Evolutionary conservation across 768 basidiomycete species (phyloP).

Genomic region (Galerina marginata): DNA sequence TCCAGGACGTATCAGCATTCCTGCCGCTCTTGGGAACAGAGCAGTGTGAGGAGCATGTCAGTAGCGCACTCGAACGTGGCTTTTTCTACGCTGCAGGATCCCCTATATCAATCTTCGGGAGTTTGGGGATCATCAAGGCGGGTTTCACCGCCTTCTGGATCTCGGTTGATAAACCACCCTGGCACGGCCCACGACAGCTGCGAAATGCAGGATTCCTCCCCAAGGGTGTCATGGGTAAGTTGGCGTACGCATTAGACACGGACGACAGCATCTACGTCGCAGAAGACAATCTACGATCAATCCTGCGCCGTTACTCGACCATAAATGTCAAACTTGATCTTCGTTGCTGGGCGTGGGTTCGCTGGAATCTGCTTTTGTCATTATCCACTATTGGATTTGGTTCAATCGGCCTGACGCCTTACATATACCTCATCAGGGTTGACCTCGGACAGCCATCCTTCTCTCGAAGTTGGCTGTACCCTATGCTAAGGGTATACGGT

Average conservation of each 20-base stretch:
- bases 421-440: not conserved
- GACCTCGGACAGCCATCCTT: not conserved
- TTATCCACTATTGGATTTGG: not conserved
- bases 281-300: not conserved
- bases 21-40: not conserved
- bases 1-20: not conserved
- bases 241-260: not conserved
- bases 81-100: not conserved
- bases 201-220: not conserved
- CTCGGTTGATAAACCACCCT: not conserved
- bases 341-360: not conserved
- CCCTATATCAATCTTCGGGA: not conserved
- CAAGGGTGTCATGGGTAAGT: not conserved
- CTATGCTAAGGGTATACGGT: not conserved
- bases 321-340: not conserved
- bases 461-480: not conserved
- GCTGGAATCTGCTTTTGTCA: not conserved
- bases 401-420: not conserved
- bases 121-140: no score
- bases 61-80: not conserved
- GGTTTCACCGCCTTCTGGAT: not conserved
- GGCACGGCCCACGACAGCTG: not conserved
- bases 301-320: not conserved
- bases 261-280: conserved; percentile 1
- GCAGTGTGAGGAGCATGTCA: conserved; percentile 1